Base-by-base conservation (phyloP, 1,284 basidiomycete species). In the Microbotryomycetes sp. region DNA sequence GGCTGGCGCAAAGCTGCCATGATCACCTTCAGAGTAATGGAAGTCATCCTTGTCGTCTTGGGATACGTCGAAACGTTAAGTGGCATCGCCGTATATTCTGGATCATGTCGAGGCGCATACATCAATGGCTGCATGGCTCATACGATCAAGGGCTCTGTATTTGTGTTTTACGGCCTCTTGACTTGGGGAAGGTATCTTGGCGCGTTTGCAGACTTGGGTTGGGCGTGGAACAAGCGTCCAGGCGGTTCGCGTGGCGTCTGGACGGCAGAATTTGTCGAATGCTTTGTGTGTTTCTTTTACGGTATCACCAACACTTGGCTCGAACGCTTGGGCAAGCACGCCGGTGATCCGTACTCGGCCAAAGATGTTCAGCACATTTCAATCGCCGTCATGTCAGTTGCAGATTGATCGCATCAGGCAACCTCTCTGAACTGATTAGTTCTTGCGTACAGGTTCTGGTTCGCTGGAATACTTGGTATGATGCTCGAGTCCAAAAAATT, bases 301-400 rank as follows among this genome's bases (percentile, higher is more conserved):
- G 94, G 93, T 19, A 80, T 84, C 49, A 88, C 89, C 49, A 96
- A 97, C 75, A 92, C 88, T 7, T 97, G 92, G 91, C 92, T 97
- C 89, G 93, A 97, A 76, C 83, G 75, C 4, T 89, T 96, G 70
- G 92, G 92, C 7, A 87, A 86, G 0, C 76, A 83, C 23, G 77
- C 86, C 0, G 90, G 89, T 22, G 86, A 88, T 72, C 89, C 92
- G 3, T 96, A 84, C 77, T 89, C 89, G 1, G 88, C 92, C 54
- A 96, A 94, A 77, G 85, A 97, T 75, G 83, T 97, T 23, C 92
- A 97, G 75, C 94, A 97, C 75, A 94, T 96, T 67, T 85, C 87
- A 60, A 97, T 97, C 65, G 92, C 92, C 9, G 75, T 79, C 64
- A 78, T 73, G 88, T 86, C 73, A 73, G 82, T 75, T 6, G 25